These are phyloP conservation scores for Aspergillus terreus DNA, from an alignment of 2,329 filamentous ascomycete species.

Conservation along the genomic window DNA sequence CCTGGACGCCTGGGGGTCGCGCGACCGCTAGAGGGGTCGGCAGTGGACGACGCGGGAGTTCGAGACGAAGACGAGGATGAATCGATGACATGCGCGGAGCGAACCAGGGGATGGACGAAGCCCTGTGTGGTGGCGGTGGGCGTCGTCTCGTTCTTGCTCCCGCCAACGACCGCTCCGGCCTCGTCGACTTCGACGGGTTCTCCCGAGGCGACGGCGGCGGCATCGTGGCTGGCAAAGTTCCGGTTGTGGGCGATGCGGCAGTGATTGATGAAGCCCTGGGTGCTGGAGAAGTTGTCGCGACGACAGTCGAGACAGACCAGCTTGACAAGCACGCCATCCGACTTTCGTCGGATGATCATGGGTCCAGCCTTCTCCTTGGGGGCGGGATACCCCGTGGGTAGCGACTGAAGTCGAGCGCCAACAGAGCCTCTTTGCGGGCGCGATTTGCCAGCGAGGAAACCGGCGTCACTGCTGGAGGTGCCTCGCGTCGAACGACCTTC, in stretches of 20 bases:
- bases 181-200: slow-evolving; percentile 73
- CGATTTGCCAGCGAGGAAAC: slow-evolving; percentile 50
- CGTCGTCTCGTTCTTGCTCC: slow-evolving; percentile 24
- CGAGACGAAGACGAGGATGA: slow-evolving; percentile 14
- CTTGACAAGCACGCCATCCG: slow-evolving; percentile 81
- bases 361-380: slow-evolving; percentile 80
- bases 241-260: slow-evolving; percentile 92
- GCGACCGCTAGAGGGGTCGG: slow-evolving; percentile 8
- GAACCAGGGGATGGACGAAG: slow-evolving; percentile 61
- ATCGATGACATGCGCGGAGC: slow-evolving; percentile 46
- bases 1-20: slow-evolving; percentile 19
- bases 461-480: slow-evolving; percentile 57
- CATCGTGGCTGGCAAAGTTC: slow-evolving; percentile 94
- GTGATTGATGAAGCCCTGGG: slow-evolving; percentile 98
- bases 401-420: slow-evolving; percentile 63
- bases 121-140: slow-evolving; percentile 36
- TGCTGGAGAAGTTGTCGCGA: slow-evolving; percentile 88
- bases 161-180: slow-evolving; percentile 44
- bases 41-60: slow-evolving; percentile 11
- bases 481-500: slow-evolving; percentile 80
- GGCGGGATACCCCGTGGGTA: slow-evolving; percentile 67
- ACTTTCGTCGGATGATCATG: slow-evolving; percentile 76
- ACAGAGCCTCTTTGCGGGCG: slow-evolving; percentile 57
- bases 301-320: slow-evolving; percentile 86
- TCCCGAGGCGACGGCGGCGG: slow-evolving; percentile 83